Evolutionary conservation across 257 asterid genomes (phyloP).

Genomic region (Nicotiana otophora): DNA sequence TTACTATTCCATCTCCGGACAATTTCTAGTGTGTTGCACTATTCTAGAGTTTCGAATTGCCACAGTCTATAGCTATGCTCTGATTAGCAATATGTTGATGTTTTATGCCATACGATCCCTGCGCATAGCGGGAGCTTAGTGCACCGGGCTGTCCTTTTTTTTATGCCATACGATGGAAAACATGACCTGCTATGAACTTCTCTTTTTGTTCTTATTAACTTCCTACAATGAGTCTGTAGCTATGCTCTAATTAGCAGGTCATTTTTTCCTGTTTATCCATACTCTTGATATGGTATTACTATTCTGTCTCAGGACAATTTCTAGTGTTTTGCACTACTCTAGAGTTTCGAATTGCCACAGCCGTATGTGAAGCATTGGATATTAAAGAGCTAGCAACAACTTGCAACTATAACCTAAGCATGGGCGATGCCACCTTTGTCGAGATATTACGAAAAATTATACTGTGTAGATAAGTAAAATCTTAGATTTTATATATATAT

Average conservation of each 20-base stretch:
- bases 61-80: background rate
- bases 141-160: too few species aligned
- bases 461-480: too few species aligned
- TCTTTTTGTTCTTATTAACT: background rate
- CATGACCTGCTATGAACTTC: background rate
- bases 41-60: background rate
- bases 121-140: too few species aligned
- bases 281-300: background rate
- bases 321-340: background rate
- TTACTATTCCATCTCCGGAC: background rate
- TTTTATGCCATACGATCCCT: too few species aligned
- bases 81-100: background rate
- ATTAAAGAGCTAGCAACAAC: too few species aligned
- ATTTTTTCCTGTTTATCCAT: background rate
- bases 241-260: background rate
- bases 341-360: background rate
- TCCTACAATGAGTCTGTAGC: background rate
- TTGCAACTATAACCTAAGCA: too few species aligned
- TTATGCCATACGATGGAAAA: too few species aligned
- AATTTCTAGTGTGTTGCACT: background rate
- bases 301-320: background rate
- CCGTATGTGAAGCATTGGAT: too few species aligned
- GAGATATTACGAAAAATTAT: too few species aligned
- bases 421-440: too few species aligned
- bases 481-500: too few species aligned